phyloP scores from a whole-genome alignment of 192 early-diverging fungal genomes.

The Coemansia sp. region DNA sequence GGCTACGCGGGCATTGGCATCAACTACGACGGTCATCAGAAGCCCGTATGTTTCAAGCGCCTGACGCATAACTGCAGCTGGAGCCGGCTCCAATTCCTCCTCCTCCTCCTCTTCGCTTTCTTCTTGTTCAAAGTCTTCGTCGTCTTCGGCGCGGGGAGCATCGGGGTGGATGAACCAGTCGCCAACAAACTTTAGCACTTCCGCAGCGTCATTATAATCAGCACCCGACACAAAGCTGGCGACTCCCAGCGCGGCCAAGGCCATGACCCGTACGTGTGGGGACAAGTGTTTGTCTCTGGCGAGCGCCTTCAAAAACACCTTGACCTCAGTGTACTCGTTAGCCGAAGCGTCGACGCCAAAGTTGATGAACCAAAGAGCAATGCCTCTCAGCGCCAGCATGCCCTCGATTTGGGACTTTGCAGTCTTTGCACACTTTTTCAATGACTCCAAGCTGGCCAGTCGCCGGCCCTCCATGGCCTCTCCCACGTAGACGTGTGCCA shows the following conservation, averaged over 20 bases:
- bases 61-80: constrained; percentile 17
- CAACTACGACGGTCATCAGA: constrained; percentile 34
- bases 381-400: constrained; percentile 28
- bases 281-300: constrained; percentile 2
- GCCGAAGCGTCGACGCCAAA: constrained; percentile 34
- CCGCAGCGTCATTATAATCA: constrained; percentile 37
- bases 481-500: constrained; percentile 61
- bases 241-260: constrained; percentile 30
- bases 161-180: constrained; percentile 10
- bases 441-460: constrained; percentile 59
- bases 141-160: not conserved
- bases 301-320: constrained; percentile 14
- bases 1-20: constrained; percentile 19
- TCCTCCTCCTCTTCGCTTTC: not conserved
- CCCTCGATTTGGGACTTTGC: constrained; percentile 33
- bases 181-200: constrained; percentile 21
- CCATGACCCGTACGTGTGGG: constrained; percentile 16
- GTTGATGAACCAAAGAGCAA: constrained; percentile 47
- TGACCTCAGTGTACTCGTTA: not conserved
- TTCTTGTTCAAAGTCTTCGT: not conserved
- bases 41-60: constrained; percentile 38
- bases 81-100: not conserved
- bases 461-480: constrained; percentile 57
- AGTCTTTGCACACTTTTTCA: constrained; percentile 57
- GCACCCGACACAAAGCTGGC: constrained; percentile 44